Evolutionary conservation across 1,284 basidiomycete species (phyloP).

Genomic region (Melanopsichium pennsylvanicum): DNA sequence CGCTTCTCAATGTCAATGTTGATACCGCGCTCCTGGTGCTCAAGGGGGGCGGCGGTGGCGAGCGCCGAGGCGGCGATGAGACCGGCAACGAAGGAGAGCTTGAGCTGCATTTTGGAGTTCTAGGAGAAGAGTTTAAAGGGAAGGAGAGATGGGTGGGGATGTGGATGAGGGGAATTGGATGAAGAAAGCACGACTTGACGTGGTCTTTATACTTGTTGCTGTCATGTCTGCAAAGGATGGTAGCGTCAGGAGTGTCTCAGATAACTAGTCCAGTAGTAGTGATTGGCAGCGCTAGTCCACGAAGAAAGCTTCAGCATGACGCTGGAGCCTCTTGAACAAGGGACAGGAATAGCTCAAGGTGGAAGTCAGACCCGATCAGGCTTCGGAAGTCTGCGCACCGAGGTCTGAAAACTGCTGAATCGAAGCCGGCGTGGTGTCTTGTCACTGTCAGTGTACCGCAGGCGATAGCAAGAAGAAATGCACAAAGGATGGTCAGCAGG

Average conservation of each 20-base stretch:
- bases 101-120: conserved; percentile 50
- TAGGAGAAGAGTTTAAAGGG: neutral
- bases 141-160: conserved; percentile 2
- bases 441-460: neutral
- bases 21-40: conserved; percentile 41
- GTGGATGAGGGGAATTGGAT: conserved; percentile 3
- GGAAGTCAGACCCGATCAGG: conserved; percentile 2
- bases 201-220: conserved; percentile 26
- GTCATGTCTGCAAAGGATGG: neutral
- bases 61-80: conserved; percentile 47
- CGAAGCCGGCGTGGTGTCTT: neutral
- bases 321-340: conserved; percentile 8
- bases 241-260: neutral
- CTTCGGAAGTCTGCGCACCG: conserved; percentile 39
- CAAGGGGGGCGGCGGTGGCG: conserved; percentile 41
- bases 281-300: neutral
- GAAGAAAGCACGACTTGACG: neutral
- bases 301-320: neutral
- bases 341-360: neutral
- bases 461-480: conserved; percentile 5
- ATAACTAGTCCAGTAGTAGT: neutral
- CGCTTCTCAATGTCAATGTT: conserved; percentile 49
- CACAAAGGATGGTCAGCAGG: neutral
- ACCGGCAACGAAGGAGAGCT: conserved; percentile 49
- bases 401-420: conserved; percentile 1